A percentile compares a stretch with the other conserved stretches of the same genome.
Evolutionary conservation across 2,329 filamentous ascomycete species (phyloP).

Genomic region (Aspergillus bombycis): DNA sequence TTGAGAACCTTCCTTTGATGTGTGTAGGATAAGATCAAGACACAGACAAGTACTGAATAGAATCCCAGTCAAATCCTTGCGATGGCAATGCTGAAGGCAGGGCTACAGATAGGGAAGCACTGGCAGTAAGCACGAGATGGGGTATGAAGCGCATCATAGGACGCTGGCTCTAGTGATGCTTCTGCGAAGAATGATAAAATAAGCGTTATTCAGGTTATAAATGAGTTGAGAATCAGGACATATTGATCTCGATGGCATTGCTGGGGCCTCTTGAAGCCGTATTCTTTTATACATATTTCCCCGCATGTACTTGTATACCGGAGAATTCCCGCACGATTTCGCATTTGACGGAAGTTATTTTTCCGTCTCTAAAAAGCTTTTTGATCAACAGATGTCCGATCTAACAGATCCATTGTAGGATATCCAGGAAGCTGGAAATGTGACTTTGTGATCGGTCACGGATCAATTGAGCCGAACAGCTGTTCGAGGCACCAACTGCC

Average conservation of each 20-base stretch:
- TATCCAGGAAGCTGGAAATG: background rate
- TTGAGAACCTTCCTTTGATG: background rate
- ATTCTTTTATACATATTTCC: slow-evolving; percentile 2
- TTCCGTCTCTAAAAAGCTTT: slow-evolving; percentile 12
- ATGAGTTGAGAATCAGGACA: background rate
- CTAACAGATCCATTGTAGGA: background rate
- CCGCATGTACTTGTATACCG: slow-evolving; percentile 10
- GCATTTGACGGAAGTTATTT: slow-evolving; percentile 21
- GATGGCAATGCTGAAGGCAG: slow-evolving; percentile 1
- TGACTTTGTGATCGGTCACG: background rate
- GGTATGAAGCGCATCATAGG: slow-evolving; percentile 4
- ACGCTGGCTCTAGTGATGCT: background rate
- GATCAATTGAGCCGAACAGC: background rate
- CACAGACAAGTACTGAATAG: slow-evolving; percentile 23
- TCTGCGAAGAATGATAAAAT: background rate
- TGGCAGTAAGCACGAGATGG: slow-evolving; percentile 8
- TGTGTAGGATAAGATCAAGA: background rate
- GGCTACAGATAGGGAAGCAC: slow-evolving; percentile 10
- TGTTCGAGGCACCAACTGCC: background rate
- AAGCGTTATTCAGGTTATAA: background rate
- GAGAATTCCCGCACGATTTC: slow-evolving; percentile 15
- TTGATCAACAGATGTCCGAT: background rate
- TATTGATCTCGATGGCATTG: background rate
- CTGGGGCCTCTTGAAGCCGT: background rate
- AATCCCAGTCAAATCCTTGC: slow-evolving; percentile 17